These are phyloP conservation scores for Metschnikowia lunata DNA, from an alignment of 805 yeast species.

Conservation along the genomic window DNA sequence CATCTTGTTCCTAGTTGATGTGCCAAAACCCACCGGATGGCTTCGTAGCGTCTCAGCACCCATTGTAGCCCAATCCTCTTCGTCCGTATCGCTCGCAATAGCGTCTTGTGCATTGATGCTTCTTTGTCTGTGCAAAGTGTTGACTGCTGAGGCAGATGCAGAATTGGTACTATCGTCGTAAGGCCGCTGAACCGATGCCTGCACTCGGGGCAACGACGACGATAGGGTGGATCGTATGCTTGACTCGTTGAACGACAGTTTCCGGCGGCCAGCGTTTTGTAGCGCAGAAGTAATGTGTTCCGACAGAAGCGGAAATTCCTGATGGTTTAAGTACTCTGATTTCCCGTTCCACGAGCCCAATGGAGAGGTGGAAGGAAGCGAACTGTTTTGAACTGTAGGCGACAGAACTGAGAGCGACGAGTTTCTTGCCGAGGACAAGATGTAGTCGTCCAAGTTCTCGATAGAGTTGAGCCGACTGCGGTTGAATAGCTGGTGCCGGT, in stretches of 20 bases:
- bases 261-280: conserved; percentile 25
- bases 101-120: conserved; percentile 3
- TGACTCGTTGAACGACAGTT: conserved; percentile 41
- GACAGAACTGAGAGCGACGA: conserved; percentile 32
- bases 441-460: conserved; percentile 41
- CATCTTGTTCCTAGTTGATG: conserved; percentile 11
- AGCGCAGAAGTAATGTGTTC: conserved; percentile 21
- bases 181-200: conserved; percentile 1
- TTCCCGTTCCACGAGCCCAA: conserved; percentile 21
- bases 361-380: conserved; percentile 23
- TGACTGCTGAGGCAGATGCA: neutral
- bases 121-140: neutral
- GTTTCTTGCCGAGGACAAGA: conserved; percentile 37
- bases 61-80: conserved; percentile 92
- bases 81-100: conserved; percentile 72
- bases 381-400: conserved; percentile 15
- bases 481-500: conserved; percentile 29
- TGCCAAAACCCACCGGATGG: conserved; percentile 17
- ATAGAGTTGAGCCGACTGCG: conserved; percentile 40
- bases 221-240: conserved; percentile 41
- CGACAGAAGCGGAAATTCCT: conserved; percentile 14
- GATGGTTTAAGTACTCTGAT: conserved; percentile 6
- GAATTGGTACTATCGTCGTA: conserved; percentile 3
- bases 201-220: conserved; percentile 19
- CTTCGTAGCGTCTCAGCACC: conserved; percentile 69